Evolutionary conservation across 306 rosid genomes (phyloP), one percentile per base, ranked within the genome.

Genomic region (Rosa chinensis): DNA sequence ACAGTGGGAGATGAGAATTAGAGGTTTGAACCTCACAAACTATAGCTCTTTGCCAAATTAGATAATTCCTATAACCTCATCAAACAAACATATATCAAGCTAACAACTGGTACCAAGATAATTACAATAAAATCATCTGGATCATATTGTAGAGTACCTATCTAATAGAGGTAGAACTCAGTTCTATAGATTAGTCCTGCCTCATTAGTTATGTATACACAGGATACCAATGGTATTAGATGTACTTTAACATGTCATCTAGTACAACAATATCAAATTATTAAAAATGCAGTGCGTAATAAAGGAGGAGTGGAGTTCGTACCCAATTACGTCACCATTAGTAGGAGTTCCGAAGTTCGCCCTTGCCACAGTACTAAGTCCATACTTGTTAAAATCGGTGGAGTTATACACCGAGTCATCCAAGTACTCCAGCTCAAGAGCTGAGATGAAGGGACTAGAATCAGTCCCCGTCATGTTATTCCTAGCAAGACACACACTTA

Each of bases 401-500:
- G 97, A 70, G 39, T 92, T 92, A 82, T 92, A 94, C 73, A 89
- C 10, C 44, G 95, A 85, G 61, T 64, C 87, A 47, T 88, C 92
- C 86, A 92, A 79, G 73, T 11, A 78, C 79, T 82, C 87, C 58
- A 94, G 82, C 88, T 90, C 97, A 78, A 94, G 82, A n/a, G 93
- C 97, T 5, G 98, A 89, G 67, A 94, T 91, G 55, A 94, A 92
- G 1, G 98, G 98, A 81, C 85, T 89, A 1, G 93, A 83, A 61
- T 79, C 84, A 0, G 78, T 11, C 21, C 23, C 16, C 0, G 98
- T 91, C 28, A 78, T 72, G 59, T 55, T 32, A 50, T 89, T 94
- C 86, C 95, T 86, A 0, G 97, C 97, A 83, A 94, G 83, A 78
- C 98, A 94, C 52, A 94, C 87, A 4, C 97, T 87, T 68, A 94